These are phyloP conservation scores for Priceomyces fermenticarens DNA, from an alignment of 805 yeast genomes.

Conservation along the genomic window DNA sequence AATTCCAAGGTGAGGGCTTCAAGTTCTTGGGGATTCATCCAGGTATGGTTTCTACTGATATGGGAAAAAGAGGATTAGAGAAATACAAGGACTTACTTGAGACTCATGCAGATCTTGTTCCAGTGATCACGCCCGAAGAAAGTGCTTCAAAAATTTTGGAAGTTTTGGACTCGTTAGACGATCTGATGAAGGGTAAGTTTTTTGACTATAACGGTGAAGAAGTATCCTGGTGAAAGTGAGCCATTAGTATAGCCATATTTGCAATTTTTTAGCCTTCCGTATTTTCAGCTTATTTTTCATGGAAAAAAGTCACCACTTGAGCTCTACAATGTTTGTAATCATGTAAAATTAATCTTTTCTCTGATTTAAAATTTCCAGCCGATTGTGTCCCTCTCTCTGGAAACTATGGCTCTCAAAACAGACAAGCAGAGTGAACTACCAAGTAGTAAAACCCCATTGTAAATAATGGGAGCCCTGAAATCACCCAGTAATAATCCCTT, in stretches of 20 bases:
- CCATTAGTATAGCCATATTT: not conserved
- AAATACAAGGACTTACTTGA: not conserved
- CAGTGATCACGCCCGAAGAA: not conserved
- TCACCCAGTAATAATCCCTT: conserved; percentile 12
- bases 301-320: no score
- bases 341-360: no score
- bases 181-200: not conserved
- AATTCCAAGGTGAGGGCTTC: conserved; percentile 14
- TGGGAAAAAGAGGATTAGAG: conserved; percentile 12
- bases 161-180: not conserved
- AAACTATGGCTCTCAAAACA: conserved; percentile 9
- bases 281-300: no score
- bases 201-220: not conserved
- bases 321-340: no score
- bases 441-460: conserved; percentile 22
- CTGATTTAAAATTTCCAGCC: conserved; percentile 10
- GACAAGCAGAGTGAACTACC: conserved; percentile 13
- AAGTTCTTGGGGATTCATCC: conserved; percentile 34
- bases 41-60: conserved; percentile 39
- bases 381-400: conserved; percentile 3
- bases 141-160: not conserved
- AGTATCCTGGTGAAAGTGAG: not conserved
- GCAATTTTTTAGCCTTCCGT: no score
- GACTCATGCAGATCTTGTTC: not conserved
- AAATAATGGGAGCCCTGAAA: conserved; percentile 22